Conservation (phyloP, 2,329 filamentous ascomycete species). For the Cercospora sojina region DNA sequence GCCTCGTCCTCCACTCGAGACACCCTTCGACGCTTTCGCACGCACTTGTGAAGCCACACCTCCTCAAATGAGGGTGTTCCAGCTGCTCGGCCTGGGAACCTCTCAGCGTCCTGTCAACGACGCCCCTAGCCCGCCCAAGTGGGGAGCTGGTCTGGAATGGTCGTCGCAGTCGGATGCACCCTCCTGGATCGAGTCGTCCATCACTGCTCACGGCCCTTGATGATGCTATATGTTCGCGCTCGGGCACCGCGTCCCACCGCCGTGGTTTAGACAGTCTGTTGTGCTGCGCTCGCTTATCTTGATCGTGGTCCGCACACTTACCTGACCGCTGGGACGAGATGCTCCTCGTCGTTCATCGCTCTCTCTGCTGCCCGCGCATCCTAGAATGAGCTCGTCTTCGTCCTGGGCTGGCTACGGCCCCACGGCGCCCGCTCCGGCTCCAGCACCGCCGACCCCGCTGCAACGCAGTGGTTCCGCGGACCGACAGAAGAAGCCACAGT, state of each 20-base stretch:
- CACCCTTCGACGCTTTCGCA: constrained; percentile 9
- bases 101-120: constrained; percentile 8
- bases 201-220: constrained; percentile 22
- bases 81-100: constrained; percentile 16
- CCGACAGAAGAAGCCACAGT: constrained; percentile 43
- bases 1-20: constrained; percentile 14
- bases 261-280: constrained; percentile 33
- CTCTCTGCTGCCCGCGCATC: constrained; percentile 8
- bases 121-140: constrained; percentile 18
- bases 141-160: constrained; percentile 23
- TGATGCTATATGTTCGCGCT: constrained; percentile 28
- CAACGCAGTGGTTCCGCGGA: constrained; percentile 30
- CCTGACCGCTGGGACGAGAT: constrained; percentile 22
- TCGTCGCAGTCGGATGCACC: constrained; percentile 21
- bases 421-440: constrained; percentile 26
- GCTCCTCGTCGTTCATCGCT: constrained; percentile 13
- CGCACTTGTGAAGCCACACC: constrained; percentile 19
- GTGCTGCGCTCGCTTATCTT: constrained; percentile 36
- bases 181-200: constrained; percentile 21
- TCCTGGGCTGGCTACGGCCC: constrained; percentile 34
- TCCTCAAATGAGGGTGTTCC: constrained; percentile 15
- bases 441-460: constrained; percentile 24
- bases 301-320: constrained; percentile 27
- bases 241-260: constrained; percentile 26
- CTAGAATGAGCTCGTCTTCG: constrained; percentile 31